Base-by-base conservation (phyloP, 768 basidiomycete genomes). In the Boletales sp. region DNA sequence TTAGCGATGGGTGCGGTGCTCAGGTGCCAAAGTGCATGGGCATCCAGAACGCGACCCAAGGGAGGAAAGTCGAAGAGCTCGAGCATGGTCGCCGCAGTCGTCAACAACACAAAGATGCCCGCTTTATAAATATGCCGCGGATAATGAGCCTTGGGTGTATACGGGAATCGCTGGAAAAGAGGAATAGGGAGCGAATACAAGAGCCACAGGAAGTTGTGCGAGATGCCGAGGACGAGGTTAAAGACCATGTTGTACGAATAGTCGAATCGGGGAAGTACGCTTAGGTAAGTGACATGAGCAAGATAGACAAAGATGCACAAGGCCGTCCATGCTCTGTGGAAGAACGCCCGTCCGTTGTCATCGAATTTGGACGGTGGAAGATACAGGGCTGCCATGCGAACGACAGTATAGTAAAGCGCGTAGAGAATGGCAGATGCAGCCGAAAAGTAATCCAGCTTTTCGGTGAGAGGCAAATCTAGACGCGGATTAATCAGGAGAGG, bases 11-110 rank as follows among this genome's bases (percentile, higher is more conserved):
- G 86, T 1, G 79, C 86, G 0, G 95, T 99, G 4, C 82, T 77
- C 8, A 88, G 72, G 67, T 99, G 95, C 97, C 95, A 98, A 14
- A 98, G 69, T 3, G 92, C 77, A 66, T 97, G 97, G 0, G 94
- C 93, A 63, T 98, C 95, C 17, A 97, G 73, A 8, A 83, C 66
- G 31, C 93, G 68, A n/a, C 63, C 61, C 68, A 84, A 75, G 0
- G 93, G 90, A 0, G 93, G 81, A 61, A 98, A 98, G 64, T 99
- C 95, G 54, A 95, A 83, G 4, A 99, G 64, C 62, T 99, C 95
- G 30, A 99, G 75, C 1, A 75, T 72, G 3, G 85, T 90, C 13
- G 91, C 87, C 2, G 76, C 74, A 0, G 83, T 90, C 2, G 89
- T 91, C 14, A 90, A 65, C 11, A 77, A 58, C 4, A 90, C 86